Evolutionary conservation across 1,284 basidiomycete genomes (phyloP), one percentile per base, ranked within the genome.

Genomic region (Bjerkandera adusta): DNA sequence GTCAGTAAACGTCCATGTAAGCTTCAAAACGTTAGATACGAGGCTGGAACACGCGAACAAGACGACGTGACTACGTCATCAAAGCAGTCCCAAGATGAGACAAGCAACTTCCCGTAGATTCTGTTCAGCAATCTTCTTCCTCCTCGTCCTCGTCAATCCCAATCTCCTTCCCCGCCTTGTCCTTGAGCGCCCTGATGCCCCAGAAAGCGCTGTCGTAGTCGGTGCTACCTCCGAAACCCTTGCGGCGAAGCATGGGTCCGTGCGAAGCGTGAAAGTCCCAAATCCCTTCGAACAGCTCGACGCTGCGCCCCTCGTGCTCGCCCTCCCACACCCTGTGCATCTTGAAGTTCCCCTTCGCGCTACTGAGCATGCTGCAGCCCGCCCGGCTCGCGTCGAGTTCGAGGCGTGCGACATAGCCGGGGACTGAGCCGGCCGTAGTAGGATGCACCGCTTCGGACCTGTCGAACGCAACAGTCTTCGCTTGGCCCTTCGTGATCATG

Each of bases 321-420:
- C 33, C 39, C 24, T 43, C 47, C 47, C 47, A 48, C 15, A 48
- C 47, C 39, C 27, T 43, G 18, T 35, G 47, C 40, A 48, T 43
- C 47, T 48, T 48, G 41, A 48, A 22, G 5, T 2, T 2, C 5
- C 47, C 47, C 4, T 4, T 29, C 8, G 41, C 47, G 27, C 33
- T 32, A 1, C 25, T 26, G 2, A 48, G 13, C 47, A 44, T 43
- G 10, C 47, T 33, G 27, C 32, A 32, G 27, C 26, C 25, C n/a
- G 27, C n/a, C 8, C 5, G 16, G 3, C 11, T 5, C 16, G 35
- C 27, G 25, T 44, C 42, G 24, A 48, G 41, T 18, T n/a, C 27
- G 33, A 48, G 4, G 4, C 16, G 15, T 24, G 41, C 47, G 8
- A 22, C 18, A 36, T 36, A 43, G 7, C 47, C 47, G 5, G 26